Conservation (phyloP, 164 flowering plant species). For the Annona squamosa region DNA sequence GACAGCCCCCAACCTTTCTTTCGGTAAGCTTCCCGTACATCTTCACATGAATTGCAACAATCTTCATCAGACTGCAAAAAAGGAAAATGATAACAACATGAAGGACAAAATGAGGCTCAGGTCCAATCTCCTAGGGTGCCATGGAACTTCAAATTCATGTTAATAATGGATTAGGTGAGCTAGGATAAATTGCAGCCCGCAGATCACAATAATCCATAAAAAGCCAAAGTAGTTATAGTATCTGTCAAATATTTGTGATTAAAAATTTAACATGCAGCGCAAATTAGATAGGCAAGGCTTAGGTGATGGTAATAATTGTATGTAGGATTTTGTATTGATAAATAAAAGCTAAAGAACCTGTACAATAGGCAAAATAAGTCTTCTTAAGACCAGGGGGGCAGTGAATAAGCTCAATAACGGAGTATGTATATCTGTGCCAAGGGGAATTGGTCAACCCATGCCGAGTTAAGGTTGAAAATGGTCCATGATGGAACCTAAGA, state of each 20-base stretch:
- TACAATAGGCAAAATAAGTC: neutral
- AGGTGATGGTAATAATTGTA: neutral
- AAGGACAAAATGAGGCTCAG: neutral
- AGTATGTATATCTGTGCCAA: too few relatives aligned
- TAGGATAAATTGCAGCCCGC: too few relatives aligned
- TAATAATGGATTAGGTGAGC: too few relatives aligned
- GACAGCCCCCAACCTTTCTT: slow-evolving; percentile 76
- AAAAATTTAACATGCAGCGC: too few relatives aligned
- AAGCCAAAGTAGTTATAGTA: too few relatives aligned
- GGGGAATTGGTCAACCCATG: too few relatives aligned
- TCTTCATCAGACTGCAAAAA: slow-evolving; percentile 55
- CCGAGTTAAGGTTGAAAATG: too few relatives aligned
- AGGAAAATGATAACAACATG: neutral
- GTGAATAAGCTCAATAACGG: too few relatives aligned
- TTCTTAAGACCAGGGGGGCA: too few relatives aligned
- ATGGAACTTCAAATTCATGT: neutral
- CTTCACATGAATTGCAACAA: slow-evolving; percentile 78
- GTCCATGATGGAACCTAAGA: too few relatives aligned
- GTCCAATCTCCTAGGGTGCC: neutral
- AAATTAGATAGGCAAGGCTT: neutral
- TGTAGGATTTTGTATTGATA: neutral
- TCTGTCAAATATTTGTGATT: too few relatives aligned
- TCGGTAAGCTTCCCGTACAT: slow-evolving; percentile 68
- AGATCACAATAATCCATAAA: too few relatives aligned
- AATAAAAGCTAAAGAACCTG: neutral